Conservation (phyloP, 768 basidiomycete species). For the Leccinum subgranulosum region DNA sequence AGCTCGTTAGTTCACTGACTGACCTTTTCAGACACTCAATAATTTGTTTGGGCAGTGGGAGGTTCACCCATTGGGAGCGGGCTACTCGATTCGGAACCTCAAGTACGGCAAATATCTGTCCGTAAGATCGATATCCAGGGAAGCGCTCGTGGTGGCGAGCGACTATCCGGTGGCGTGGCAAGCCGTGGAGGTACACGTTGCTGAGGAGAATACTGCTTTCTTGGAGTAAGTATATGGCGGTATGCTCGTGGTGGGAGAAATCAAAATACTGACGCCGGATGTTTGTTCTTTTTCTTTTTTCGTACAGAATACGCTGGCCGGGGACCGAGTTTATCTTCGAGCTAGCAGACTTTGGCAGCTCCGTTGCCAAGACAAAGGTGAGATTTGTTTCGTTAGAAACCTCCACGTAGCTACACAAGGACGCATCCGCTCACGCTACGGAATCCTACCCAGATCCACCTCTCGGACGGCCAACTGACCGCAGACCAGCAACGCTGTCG, state of each 20-base stretch:
- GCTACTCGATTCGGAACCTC: slow-evolving; percentile 29
- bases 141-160: slow-evolving; percentile 21
- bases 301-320: slow-evolving; percentile 29
- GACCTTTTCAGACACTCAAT: neutral
- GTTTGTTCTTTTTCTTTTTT: neutral
- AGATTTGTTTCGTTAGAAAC: neutral
- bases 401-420: neutral
- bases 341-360: slow-evolving; percentile 23
- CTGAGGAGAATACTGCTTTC: slow-evolving; percentile 27
- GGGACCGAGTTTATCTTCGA: slow-evolving; percentile 28
- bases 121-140: slow-evolving; percentile 24
- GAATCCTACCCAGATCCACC: slow-evolving; percentile 15
- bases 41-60: slow-evolving; percentile 22
- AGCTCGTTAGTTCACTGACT: neutral
- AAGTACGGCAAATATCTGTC: slow-evolving; percentile 32
- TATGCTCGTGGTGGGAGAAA: neutral
- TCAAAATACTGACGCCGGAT: neutral
- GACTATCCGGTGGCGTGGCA: slow-evolving; percentile 30
- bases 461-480: slow-evolving; percentile 23
- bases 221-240: slow-evolving; percentile 19
- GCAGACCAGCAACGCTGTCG: slow-evolving; percentile 26
- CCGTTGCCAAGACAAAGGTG: slow-evolving; percentile 31
- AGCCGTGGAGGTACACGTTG: slow-evolving; percentile 21
- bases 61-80: slow-evolving; percentile 27
- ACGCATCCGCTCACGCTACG: neutral